phyloP scores from a whole-genome alignment of 352 stramenopile species.

The Pythium angustatum region DNA sequence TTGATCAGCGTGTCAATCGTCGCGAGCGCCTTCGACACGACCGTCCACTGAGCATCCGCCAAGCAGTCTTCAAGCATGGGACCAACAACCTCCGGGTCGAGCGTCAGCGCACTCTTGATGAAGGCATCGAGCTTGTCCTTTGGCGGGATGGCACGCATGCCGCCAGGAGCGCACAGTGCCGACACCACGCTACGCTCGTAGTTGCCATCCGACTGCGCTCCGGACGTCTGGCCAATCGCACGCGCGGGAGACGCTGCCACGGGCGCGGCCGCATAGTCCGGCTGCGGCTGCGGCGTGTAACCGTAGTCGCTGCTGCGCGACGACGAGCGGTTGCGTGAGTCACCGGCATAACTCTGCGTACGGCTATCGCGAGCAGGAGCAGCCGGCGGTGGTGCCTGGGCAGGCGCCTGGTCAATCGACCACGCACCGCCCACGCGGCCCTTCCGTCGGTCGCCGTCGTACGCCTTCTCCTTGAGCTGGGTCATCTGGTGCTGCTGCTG shows the following conservation, averaged over 20 bases:
- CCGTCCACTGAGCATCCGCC: conserved; percentile 86
- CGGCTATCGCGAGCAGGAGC: conserved; percentile 41
- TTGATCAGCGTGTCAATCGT: conserved; percentile 91
- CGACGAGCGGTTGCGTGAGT: conserved; percentile 26
- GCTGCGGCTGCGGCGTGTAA: conserved; percentile 40
- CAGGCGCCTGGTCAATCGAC: conserved; percentile 36
- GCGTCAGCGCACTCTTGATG: conserved; percentile 84
- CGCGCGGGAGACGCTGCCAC: conserved; percentile 5
- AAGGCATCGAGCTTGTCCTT: conserved; percentile 94
- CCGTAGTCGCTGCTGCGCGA: conserved; percentile 48
- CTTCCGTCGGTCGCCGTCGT: conserved; percentile 84
- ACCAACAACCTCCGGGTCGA: conserved; percentile 93
- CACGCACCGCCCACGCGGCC: conserved; percentile 78
- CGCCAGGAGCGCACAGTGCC: conserved; percentile 91
- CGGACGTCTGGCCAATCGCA: conserved; percentile 58
- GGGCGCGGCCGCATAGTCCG: conserved; percentile 10
- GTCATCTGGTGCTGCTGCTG: conserved; percentile 60
- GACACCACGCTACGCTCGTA: conserved; percentile 94
- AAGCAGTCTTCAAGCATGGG: conserved; percentile 93
- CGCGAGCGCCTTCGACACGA: conserved; percentile 93
- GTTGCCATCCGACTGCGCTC: conserved; percentile 80
- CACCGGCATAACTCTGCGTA: conserved; percentile 46
- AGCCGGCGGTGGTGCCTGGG: conserved; percentile 21
- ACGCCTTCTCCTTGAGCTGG: conserved; percentile 77
- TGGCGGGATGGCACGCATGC: conserved; percentile 94